Base-by-base conservation (phyloP, 148 eudicot genomes). In the Diospyros kaki region DNA sequence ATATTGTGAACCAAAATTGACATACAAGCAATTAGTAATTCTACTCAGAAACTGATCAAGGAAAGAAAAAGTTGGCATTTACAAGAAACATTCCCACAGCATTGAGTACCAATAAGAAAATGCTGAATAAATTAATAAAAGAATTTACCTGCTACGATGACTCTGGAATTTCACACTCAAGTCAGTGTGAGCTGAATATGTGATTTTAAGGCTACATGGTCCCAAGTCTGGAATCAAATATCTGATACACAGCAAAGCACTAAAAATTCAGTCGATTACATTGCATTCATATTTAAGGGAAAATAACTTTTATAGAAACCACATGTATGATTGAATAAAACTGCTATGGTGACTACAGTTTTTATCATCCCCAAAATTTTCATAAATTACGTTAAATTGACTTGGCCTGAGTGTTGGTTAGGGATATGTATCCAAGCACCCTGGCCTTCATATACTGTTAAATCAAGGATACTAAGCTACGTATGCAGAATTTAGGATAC, bases 181-280 rank as follows among this genome's bases (percentile, higher is more conserved):
- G 85, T 95, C 98, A 71, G 93, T 84, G 79, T 95, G 98, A 15
- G 96, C 98, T 70, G 98, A 95, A 79, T 92, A 95, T 39, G 96
- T 95, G 52, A 95, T 95, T 83, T 77, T 86, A 43, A 95, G 90
- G 28, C 87, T 63, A 82, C 97, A 95, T 45, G 94, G 92, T 48
- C 93, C 92, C 58, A 95, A 87, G 55, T 90, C 96, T 40, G 97
- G 97, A 84, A 95, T 91, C 78, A 95, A 81, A 81, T 95, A 95
- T 56, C 98, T 95, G 84, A 50, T 55, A 77, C 10, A 17, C 54
- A 28, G 28, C 28, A 4, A 2, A 42, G 58, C 4, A 70, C 11
- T 51, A 40, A n/a, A 77, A 50, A 51, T 46, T 69, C 56, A 60
- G 58, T 43, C 1, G 7, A 53, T 77, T 1, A 13, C 66, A 48